Base-by-base conservation (phyloP, 2,329 filamentous ascomycete genomes). In the Proliferodiscus dingleyae region DNA sequence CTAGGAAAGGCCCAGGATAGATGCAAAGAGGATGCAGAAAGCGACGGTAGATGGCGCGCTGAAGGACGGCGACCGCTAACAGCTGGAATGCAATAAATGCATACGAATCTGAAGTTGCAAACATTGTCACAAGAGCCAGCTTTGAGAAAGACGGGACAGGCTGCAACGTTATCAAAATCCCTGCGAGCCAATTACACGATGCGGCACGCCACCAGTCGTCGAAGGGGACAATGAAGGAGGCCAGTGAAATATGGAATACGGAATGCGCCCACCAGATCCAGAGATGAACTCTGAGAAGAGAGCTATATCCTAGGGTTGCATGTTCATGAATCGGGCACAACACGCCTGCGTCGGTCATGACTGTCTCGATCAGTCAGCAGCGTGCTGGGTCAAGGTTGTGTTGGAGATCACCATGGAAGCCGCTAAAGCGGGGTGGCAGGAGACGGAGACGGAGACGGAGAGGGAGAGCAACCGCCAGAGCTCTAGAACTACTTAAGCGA, bases 11-110 rank as follows among this genome's bases (percentile, higher is more conserved):
- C 3, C 45, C 45, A 11, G 45, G 45, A 21, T 47, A 47, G 8
- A 10, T 24, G 21, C 36, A 30, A n/a, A 47, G 34, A 15, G 45
- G 45, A 19, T 47, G 45, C 15, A 47, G 15, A 30, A 33, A 47
- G 4, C 41, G 45, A 13, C 34, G 39, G 30, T 47, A 47, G 16
- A 47, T n/a, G 7, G 34, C 36, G 15, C 37, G 19, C 4, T 28
- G 24, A 11, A 46, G 11, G 18, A 41, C 18, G 10, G 28, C 30
- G 10, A 46, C 13, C n/a, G 16, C 4, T 11, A 32, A 7, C 13
- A 32, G 29, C 29, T n/a, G 29, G 16, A 32, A 32, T 32, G 16
- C 9, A 15, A 32, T 32, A 8, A 32, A 11, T 11, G 13, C 16
- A 32, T 32, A n/a, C 9, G 11, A 15, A 15, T 32, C 16, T 3